Evolutionary conservation across 1,284 basidiomycete species (phyloP), one percentile per base, ranked within the genome.

Genomic region (Leccinum solheimii): DNA sequence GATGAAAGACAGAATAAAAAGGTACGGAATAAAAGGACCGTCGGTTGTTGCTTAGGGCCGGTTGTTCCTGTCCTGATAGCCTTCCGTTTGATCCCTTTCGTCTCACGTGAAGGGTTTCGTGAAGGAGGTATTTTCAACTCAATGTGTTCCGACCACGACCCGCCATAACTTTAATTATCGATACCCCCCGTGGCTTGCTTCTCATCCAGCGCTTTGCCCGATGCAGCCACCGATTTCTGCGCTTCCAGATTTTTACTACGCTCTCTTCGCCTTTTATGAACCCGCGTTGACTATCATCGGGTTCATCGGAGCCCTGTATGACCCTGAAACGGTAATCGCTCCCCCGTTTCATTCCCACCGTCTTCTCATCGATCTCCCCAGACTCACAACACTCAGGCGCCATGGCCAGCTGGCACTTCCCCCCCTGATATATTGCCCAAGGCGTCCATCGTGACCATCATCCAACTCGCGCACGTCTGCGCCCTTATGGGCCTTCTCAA

Each of bases 391-490:
- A 76, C 81, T 49, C 90, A 91, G 74, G 90, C 89, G 7, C 87
- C 88, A 27, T 91, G 88, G 89, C 80, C 84, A 27, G 59, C 72
- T 21, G 75, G 77, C 60, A 73, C 64, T 51, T 73, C 78, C n/a
- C 83, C 86, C 21, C 80, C 81, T 21, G 70, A 75, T 8, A 72
- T 72, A 5, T 78, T 91, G 7, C 83, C 89, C 1, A 79, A 72
- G 34, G 88, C 89, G 1, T 85, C 88, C 14, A 73, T 83, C 27
- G 86, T 91, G 50, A 88, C 88, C 1, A 68, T 83, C 65, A 72
- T 88, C 43, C 89, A 91, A 70, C 85, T 91, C 59, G 88, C 86
- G 1, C 87, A 91, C 67, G 88, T 88, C 59, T 90, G 89, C 67
- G 87, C 83, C 49, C 83, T 92, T 32, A 72, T 91, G 61, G 89